phyloP scores from a whole-genome alignment of 495 filamentous ascomycete species.

The Tuber umbilicatum region DNA sequence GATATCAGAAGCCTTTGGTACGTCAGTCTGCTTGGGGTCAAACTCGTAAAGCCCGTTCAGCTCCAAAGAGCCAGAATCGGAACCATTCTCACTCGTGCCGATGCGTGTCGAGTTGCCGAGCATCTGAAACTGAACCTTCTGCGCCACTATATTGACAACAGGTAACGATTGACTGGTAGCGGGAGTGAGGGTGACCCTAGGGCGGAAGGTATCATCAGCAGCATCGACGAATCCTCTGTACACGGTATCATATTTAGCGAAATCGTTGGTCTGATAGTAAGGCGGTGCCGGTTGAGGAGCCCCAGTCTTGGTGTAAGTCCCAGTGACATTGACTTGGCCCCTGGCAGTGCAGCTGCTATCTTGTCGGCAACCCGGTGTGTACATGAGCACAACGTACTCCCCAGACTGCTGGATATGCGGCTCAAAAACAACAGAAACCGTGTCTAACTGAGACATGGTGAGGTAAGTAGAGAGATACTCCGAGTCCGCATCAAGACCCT shows the following conservation, averaged over 20 bases:
- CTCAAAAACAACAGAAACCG: conserved; percentile 62
- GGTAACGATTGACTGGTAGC: conserved; percentile 54
- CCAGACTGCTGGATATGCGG: conserved; percentile 85
- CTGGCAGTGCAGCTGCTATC: conserved; percentile 69
- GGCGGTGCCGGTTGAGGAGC: conserved; percentile 45
- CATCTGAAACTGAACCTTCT: conserved; percentile 70
- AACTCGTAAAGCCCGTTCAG: conserved; percentile 92
- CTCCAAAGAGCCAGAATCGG: conserved; percentile 13
- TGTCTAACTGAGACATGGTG: conserved; percentile 52
- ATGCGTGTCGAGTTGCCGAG: conserved; percentile 55
- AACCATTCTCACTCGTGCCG: conserved; percentile 41
- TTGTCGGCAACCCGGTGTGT: conserved; percentile 79
- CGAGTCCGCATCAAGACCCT: conserved; percentile 52
- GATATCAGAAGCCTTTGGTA: conserved; percentile 51
- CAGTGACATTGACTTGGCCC: conserved; percentile 74
- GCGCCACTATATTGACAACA: conserved; percentile 73
- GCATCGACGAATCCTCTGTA: conserved; percentile 79
- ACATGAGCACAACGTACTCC: conserved; percentile 79
- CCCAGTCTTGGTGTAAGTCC: conserved; percentile 45
- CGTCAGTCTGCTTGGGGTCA: conserved; percentile 58
- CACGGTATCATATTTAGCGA: conserved; percentile 88
- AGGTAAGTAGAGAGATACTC: conserved; percentile 70
- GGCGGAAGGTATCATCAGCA: conserved; percentile 65
- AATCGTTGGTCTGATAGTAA: conserved; percentile 82
- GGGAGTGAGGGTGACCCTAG: conserved; percentile 72